These are phyloP conservation scores for Hericium alpestre DNA, from an alignment of 768 basidiomycete genomes.

Conservation along the genomic window DNA sequence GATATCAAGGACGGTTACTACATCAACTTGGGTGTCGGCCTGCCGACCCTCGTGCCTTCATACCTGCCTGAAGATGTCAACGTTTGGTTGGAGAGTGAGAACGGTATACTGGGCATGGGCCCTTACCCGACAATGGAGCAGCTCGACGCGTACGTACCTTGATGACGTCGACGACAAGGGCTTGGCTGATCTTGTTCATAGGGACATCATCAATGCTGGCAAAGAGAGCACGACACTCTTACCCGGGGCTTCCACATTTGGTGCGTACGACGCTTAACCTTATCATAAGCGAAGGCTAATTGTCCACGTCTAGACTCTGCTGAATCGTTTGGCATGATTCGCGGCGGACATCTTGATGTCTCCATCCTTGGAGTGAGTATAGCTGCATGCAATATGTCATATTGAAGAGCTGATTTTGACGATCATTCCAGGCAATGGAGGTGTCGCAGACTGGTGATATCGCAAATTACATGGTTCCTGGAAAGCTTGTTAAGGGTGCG, in stretches of 20 bases:
- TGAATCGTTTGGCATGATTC: slow-evolving; percentile 94
- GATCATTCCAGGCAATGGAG: slow-evolving; percentile 65
- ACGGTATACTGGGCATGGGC: slow-evolving; percentile 79
- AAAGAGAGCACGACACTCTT: slow-evolving; percentile 88
- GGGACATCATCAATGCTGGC: slow-evolving; percentile 86
- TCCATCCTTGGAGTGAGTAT: slow-evolving; percentile 75
- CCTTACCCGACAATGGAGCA: slow-evolving; percentile 73
- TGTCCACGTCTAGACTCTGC: slow-evolving; percentile 47
- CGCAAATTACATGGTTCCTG: slow-evolving; percentile 96
- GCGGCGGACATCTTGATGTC: slow-evolving; percentile 87
- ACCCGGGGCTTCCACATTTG: slow-evolving; percentile 78
- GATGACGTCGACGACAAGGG: neutral
- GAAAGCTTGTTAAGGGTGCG: slow-evolving; percentile 74
- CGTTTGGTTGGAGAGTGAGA: slow-evolving; percentile 84
- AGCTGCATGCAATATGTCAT: neutral
- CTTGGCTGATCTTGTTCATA: slow-evolving; percentile 17
- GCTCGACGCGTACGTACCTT: slow-evolving; percentile 56
- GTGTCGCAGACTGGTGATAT: slow-evolving; percentile 86
- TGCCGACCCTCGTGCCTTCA: slow-evolving; percentile 81
- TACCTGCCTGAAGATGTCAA: slow-evolving; percentile 59
- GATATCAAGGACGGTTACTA: slow-evolving; percentile 81
- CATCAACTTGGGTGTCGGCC: slow-evolving; percentile 80
- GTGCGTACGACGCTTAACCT: neutral
- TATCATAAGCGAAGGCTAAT: neutral
- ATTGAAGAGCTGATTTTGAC: neutral